These are phyloP conservation scores for Microstegium vimineum DNA, from an alignment of 176 grass and related monocot species.

Conservation along the genomic window DNA sequence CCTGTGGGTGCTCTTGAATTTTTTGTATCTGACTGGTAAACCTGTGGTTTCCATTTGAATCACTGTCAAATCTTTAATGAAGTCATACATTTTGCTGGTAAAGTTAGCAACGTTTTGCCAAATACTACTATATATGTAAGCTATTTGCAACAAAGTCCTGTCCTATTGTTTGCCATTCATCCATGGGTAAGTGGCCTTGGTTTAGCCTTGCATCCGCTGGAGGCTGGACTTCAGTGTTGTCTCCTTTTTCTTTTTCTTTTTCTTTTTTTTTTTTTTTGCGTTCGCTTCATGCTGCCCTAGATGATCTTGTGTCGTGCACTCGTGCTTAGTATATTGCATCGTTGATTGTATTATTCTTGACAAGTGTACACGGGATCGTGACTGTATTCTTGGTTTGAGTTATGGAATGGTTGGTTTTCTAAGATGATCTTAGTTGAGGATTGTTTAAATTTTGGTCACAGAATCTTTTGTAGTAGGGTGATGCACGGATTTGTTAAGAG, in stretches of 20 bases:
- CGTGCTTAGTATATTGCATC: too few species aligned
- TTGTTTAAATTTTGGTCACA: background rate
- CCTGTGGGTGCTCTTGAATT: slow-evolving; percentile 17
- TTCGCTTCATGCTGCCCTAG: background rate
- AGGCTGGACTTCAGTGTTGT: background rate
- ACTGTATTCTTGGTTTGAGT: background rate
- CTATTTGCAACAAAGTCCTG: background rate
- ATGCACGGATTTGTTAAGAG: background rate
- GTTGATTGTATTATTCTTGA: background rate
- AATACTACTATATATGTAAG: slow-evolving; percentile 14
- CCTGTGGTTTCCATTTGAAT: slow-evolving; percentile 27
- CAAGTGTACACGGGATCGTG: background rate
- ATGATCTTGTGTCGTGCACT: background rate
- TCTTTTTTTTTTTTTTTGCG: background rate
- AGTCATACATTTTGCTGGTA: background rate
- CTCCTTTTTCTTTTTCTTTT: background rate
- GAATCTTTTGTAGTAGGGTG: background rate
- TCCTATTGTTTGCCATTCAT: background rate
- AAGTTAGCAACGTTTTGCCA: background rate
- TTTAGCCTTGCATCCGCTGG: background rate
- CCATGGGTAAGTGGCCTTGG: background rate
- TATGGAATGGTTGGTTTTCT: background rate
- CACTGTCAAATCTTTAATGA: slow-evolving; percentile 15
- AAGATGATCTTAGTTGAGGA: background rate
- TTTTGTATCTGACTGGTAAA: slow-evolving; percentile 34